Percentiles rank a stretch among this genome's conserved stretches.
Conservation (phyloP, 257 asterid genomes). For the Euphrasia confusa region DNA sequence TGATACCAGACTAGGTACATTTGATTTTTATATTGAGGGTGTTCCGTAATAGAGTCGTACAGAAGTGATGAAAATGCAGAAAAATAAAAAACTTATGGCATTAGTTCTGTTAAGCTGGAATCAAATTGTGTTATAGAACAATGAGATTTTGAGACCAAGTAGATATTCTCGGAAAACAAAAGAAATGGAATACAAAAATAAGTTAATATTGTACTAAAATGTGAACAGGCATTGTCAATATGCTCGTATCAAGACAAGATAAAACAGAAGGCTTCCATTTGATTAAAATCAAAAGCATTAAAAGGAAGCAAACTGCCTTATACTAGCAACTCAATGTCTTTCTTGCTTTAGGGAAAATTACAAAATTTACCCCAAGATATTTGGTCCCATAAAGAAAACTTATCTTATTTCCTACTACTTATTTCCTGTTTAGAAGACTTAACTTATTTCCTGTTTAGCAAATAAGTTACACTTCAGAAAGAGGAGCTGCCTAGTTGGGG, state of each 20-base stretch:
- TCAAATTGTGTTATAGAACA: neutral
- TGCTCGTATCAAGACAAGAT: neutral
- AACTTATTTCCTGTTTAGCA: slow-evolving; percentile 15
- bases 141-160: neutral
- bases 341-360: neutral
- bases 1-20: neutral
- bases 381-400: too few relatives aligned
- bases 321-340: neutral
- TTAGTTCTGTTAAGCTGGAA: neutral
- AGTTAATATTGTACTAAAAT: neutral
- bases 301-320: neutral
- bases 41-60: neutral
- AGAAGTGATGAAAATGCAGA: neutral
- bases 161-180: neutral
- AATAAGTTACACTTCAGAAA: slow-evolving; percentile 25
- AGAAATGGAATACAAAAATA: neutral
- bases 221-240: neutral
- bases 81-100: neutral
- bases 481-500: slow-evolving; percentile 21
- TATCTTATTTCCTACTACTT: too few relatives aligned
- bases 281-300: neutral
- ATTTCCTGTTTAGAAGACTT: too few relatives aligned
- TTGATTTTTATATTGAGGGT: neutral
- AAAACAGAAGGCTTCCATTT: neutral
- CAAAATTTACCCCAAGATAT: too few relatives aligned